Base-by-base conservation (phyloP, 371 early-diverging fungal genomes). In the Dichotomocladium elegans region DNA sequence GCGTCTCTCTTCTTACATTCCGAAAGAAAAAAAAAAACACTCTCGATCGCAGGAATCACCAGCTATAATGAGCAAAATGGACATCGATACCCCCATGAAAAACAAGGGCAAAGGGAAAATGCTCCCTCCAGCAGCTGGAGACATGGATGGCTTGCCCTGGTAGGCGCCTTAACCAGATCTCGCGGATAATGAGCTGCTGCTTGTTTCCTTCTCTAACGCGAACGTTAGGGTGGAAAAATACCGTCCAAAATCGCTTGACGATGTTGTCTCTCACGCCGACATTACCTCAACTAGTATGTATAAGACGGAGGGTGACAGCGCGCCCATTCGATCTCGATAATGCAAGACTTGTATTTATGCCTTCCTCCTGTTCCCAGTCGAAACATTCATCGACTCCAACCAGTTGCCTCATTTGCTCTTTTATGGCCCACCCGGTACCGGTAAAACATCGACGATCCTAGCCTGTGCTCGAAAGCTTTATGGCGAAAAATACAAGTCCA, bases 371-470 rank as follows among this genome's bases (percentile, higher is more conserved):
- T 19, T 19, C 33, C 10, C 55, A 86, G 93, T 97, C 41, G 81
- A 90, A 53, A 70, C 84, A 10, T 96, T 95, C 64, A 93, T 96
- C 52, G 90, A 92, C 33, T 83, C 88, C 45, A 85, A 89, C 59
- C 31, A 82, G 12, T 64, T 98, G 42, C 99, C 99, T 19, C 99
- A 99, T 69, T 79, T 99, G 28, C 75, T 99, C 28, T 96, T 99
- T 66, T 96, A 99, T 78, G 99, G 99, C 8, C 99, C 99, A 45
- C 98, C 99, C 31, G 99, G 99, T 51, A 90, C 99, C 2, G 99
- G 99, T 63, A 99, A 99, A 75, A 99, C 99, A 0, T 93, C 96
- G 0, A 95, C 98, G 3, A 97, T 99, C 55, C 79, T 98, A 41
- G 94, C 99, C 0, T 75, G 98, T 41, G 84, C 93, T 3, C 81